Evolutionary conservation across 2,329 filamentous ascomycete species (phyloP).

Genomic region (Alternaria burnsii): DNA sequence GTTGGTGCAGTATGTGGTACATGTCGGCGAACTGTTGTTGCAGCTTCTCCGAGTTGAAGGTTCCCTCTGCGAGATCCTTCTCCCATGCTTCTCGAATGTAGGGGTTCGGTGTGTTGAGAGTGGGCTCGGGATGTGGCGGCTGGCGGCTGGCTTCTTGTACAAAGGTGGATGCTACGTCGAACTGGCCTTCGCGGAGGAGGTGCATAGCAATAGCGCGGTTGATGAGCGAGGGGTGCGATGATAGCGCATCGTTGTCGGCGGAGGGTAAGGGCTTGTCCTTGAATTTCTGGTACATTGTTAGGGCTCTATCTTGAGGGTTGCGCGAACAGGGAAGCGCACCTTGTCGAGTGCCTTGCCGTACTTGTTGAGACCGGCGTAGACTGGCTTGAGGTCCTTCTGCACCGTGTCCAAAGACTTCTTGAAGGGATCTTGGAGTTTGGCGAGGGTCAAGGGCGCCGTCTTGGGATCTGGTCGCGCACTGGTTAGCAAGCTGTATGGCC

Average conservation of each 20-base stretch:
- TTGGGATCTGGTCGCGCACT: slow-evolving; percentile 65
- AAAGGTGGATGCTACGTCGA: slow-evolving; percentile 85
- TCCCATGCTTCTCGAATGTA: slow-evolving; percentile 48
- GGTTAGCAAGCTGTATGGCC: slow-evolving; percentile 22
- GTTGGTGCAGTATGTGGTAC: slow-evolving; percentile 85
- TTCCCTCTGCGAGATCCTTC: slow-evolving; percentile 61
- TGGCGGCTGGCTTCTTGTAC: slow-evolving; percentile 71
- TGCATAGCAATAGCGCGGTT: slow-evolving; percentile 98
- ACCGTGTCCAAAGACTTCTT: slow-evolving; percentile 82
- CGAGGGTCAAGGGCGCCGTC: slow-evolving; percentile 76
- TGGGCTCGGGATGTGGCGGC: slow-evolving; percentile 52
- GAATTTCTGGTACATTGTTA: slow-evolving; percentile 60
- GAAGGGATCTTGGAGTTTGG: slow-evolving; percentile 85
- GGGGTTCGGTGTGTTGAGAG: slow-evolving; percentile 46
- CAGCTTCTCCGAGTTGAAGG: slow-evolving; percentile 71
- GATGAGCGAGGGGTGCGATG: slow-evolving; percentile 77
- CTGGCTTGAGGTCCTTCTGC: slow-evolving; percentile 81
- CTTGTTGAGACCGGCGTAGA: slow-evolving; percentile 81
- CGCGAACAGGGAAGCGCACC: slow-evolving; percentile 56
- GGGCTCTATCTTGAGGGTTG: background rate
- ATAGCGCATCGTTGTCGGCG: slow-evolving; percentile 82
- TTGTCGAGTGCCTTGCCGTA: slow-evolving; percentile 88
- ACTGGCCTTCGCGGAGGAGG: slow-evolving; percentile 91
- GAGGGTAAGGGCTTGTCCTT: slow-evolving; percentile 72
- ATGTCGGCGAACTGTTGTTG: slow-evolving; percentile 85